phyloP scores from a whole-genome alignment of 83 land plant species.

The Picea abies region DNA sequence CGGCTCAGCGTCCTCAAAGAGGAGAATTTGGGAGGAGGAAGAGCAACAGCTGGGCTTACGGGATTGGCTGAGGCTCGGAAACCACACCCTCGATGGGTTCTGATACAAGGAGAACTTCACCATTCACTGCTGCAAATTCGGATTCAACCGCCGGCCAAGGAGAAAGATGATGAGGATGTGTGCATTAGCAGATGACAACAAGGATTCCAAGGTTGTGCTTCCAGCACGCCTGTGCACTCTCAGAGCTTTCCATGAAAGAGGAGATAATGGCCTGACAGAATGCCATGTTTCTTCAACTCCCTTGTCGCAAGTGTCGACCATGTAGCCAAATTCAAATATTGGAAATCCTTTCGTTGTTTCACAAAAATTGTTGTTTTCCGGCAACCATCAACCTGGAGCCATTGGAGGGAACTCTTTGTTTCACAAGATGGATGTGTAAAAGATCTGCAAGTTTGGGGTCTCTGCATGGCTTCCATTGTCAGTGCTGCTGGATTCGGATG shows the following conservation, averaged over 20 bases:
- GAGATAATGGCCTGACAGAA: conserved; percentile 16
- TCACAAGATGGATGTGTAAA: conserved; percentile 53
- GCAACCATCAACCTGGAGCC: conserved; percentile 21
- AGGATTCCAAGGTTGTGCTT: conserved; percentile 38
- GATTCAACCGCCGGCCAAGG: no score
- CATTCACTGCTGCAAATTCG: no score
- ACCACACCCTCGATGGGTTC: no score
- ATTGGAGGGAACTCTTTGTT: conserved; percentile 56
- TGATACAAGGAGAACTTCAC: no score
- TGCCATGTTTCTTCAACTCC: conserved; percentile 37
- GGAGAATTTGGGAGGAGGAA: no score
- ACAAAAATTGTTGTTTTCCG: conserved; percentile 42
- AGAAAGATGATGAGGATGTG: no score
- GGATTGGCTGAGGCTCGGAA: no score
- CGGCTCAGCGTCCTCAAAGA: no score
- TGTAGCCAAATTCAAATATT: conserved; percentile 47
- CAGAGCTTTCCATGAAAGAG: conserved; percentile 44
- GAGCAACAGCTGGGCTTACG: no score
- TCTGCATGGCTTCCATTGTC: conserved; percentile 44
- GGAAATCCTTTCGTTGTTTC: conserved; percentile 63
- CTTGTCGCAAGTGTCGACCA: conserved; percentile 55
- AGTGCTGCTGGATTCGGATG: conserved; percentile 52
- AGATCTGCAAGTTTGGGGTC: conserved; percentile 50
- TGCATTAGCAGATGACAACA: background rate
- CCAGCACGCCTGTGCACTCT: conserved; percentile 69